phyloP scores from a whole-genome alignment of 768 basidiomycete species.

The Phylloporus rhodoxanthus region DNA sequence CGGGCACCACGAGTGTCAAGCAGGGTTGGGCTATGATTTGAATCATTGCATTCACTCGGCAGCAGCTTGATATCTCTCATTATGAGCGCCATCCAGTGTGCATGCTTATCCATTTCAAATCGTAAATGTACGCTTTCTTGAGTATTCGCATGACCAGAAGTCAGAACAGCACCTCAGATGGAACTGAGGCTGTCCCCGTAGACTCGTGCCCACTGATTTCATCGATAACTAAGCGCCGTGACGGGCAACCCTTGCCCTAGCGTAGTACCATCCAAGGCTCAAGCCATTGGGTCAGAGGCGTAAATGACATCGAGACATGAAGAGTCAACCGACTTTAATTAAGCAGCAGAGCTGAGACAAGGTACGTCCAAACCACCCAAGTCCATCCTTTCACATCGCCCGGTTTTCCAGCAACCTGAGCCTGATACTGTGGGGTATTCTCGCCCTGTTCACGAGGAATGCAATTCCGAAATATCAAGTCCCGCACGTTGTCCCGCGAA shows the following conservation, averaged over 20 bases:
- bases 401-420: neutral
- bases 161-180: neutral
- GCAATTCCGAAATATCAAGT: constrained; percentile 21
- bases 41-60: neutral
- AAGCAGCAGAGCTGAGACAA: constrained; percentile 9
- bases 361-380: constrained; percentile 11
- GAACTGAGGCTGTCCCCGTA: neutral
- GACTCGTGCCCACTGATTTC: neutral
- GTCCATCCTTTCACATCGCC: constrained; percentile 6
- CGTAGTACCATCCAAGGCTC: too few species aligned
- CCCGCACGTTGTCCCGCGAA: constrained; percentile 21
- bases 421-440: neutral
- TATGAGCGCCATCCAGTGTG: neutral
- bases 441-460: constrained; percentile 4
- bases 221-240: neutral
- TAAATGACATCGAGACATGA: neutral
- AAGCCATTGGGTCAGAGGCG: neutral
- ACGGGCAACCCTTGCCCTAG: constrained; percentile 1
- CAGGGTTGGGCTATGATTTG: neutral
- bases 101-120: neutral
- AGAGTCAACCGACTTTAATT: neutral
- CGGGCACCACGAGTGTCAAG: neutral
- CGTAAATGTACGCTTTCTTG: neutral
- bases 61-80: neutral
- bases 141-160: neutral